phyloP scores from a whole-genome alignment of 1,139 yeast genomes.

The Meyerozyma smithsonii region DNA sequence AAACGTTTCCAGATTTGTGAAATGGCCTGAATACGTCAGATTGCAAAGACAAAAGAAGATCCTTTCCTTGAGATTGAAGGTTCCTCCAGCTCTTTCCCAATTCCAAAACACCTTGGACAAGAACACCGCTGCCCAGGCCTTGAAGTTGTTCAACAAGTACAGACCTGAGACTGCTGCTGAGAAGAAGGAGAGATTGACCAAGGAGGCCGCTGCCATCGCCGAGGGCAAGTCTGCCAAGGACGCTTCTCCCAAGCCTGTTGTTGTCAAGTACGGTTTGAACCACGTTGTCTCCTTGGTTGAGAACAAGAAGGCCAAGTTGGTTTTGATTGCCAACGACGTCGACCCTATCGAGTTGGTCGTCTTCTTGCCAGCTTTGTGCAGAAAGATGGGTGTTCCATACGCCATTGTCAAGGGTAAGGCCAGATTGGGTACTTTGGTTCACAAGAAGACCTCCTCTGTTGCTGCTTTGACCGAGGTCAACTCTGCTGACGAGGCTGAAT shows the following conservation, averaged over 20 bases:
- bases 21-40: conserved; percentile 98
- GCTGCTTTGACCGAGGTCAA: conserved; percentile 17
- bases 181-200: conserved; percentile 97
- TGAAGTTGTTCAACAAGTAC: conserved; percentile 97
- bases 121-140: conserved; percentile 95
- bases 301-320: conserved; percentile 97
- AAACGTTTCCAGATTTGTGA: conserved; percentile 92
- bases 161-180: conserved; percentile 96
- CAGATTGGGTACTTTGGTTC: conserved; percentile 17
- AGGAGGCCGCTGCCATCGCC: conserved; percentile 98
- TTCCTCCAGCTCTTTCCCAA: conserved; percentile 25
- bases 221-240: conserved; percentile 96
- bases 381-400: conserved; percentile 18
- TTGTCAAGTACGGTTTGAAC: conserved; percentile 96
- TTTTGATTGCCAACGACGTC: conserved; percentile 95
- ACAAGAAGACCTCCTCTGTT: conserved; percentile 17
- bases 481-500: conserved; percentile 14
- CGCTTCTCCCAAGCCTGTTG: conserved; percentile 92
- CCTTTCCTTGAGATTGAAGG: conserved; percentile 17
- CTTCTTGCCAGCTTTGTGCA: conserved; percentile 76
- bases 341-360: conserved; percentile 97
- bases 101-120: conserved; percentile 94
- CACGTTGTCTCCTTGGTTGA: conserved; percentile 95
- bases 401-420: conserved; percentile 18
- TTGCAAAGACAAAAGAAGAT: conserved; percentile 21